These are phyloP conservation scores for Micractinium conductrix DNA, from an alignment of 139 green algal species.

Conservation along the genomic window DNA sequence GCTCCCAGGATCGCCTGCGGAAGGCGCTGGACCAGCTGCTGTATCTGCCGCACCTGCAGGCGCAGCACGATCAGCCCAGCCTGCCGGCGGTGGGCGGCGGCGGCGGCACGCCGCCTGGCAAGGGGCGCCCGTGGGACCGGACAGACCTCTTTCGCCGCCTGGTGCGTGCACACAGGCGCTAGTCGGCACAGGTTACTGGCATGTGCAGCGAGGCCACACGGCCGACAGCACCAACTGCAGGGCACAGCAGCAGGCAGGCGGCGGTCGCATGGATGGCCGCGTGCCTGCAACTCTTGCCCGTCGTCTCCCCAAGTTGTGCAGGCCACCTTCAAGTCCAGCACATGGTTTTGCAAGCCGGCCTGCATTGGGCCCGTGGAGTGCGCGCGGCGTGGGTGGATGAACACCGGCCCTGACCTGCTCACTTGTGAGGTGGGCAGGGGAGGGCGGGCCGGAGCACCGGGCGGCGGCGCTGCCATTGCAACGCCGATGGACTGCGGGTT, in stretches of 20 bases:
- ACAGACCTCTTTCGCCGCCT: constrained; percentile 68
- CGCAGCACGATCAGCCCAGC: constrained; percentile 15
- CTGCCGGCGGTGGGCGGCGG: neutral
- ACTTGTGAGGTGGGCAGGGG: constrained; percentile 73
- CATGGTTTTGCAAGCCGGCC: constrained; percentile 80
- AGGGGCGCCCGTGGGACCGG: constrained; percentile 66
- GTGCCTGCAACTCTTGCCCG: too few relatives aligned
- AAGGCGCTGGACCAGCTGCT: constrained; percentile 51
- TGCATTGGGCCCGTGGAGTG: constrained; percentile 65
- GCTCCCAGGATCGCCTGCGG: constrained; percentile 32
- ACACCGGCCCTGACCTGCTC: constrained; percentile 63
- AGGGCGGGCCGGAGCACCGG: too few relatives aligned
- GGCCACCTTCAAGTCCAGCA: constrained; percentile 70
- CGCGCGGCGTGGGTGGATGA: constrained; percentile 70
- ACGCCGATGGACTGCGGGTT: too few relatives aligned
- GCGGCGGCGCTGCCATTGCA: too few relatives aligned
- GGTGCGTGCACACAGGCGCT: too few relatives aligned
- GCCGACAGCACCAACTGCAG: too few relatives aligned
- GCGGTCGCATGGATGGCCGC: too few relatives aligned
- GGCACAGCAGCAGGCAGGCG: too few relatives aligned
- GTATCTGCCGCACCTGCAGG: constrained; percentile 45
- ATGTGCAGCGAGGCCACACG: too few relatives aligned
- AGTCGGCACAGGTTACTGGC: too few relatives aligned
- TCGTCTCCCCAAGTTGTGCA: too few relatives aligned
- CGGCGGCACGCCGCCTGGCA: neutral